phyloP scores from a whole-genome alignment of 2,329 filamentous ascomycete species.

The Cytospora piceicola region DNA sequence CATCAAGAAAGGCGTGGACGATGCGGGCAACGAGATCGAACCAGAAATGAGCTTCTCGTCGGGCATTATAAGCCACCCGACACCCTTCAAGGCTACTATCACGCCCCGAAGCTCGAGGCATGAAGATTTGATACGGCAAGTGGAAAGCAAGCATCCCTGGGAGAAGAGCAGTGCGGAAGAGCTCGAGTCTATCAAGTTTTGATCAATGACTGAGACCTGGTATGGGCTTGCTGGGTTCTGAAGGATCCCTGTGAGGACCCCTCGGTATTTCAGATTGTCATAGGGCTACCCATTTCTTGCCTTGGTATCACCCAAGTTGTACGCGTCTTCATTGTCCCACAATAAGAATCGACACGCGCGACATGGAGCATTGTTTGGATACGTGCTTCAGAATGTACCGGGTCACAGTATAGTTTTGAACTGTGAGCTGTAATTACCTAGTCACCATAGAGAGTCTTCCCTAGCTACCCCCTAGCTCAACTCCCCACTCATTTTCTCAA shows the following conservation, averaged over 20 bases:
- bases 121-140: slow-evolving; percentile 34
- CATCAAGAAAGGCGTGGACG: slow-evolving; percentile 44
- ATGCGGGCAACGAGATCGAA: slow-evolving; percentile 41
- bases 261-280: no score
- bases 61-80: slow-evolving; percentile 35
- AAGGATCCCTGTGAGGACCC: background rate
- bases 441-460: background rate
- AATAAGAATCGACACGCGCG: background rate
- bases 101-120: slow-evolving; percentile 35
- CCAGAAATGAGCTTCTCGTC: slow-evolving; percentile 30
- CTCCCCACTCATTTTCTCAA: no score
- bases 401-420: background rate
- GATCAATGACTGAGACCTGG: background rate
- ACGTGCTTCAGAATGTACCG: background rate
- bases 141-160: slow-evolving; percentile 34
- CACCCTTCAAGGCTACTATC: slow-evolving; percentile 34
- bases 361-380: background rate
- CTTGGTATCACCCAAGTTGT: background rate
- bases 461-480: no score
- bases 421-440: background rate
- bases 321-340: background rate
- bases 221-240: no score
- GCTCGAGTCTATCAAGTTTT: slow-evolving; percentile 3
- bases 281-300: no score
- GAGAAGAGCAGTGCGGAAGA: slow-evolving; percentile 28